Conservation (phyloP, 345 rosid species). For the Citrus medica region DNA sequence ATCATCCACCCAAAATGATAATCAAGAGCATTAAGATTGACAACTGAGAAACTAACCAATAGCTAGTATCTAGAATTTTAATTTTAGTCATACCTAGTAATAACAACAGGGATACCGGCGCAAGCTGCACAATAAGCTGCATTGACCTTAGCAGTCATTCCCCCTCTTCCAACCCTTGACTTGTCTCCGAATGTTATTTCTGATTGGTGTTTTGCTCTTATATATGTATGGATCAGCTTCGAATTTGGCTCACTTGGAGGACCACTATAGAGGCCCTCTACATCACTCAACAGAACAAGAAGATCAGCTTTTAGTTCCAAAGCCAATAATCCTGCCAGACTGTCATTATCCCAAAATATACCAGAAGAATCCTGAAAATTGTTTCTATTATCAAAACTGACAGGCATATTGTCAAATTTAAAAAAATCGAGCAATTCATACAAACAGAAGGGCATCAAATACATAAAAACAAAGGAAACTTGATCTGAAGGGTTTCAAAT, state of each 20-base stretch:
- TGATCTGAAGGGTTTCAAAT: background rate
- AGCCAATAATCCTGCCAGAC: constrained; percentile 92
- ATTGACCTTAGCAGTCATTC: constrained; percentile 98
- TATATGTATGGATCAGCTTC: constrained; percentile 81
- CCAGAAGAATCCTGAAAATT: constrained; percentile 90
- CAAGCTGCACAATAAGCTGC: constrained; percentile 88
- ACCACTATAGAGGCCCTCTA: constrained; percentile 95
- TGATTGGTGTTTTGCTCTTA: constrained; percentile 68
- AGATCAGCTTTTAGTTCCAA: constrained; percentile 95
- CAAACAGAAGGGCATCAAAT: constrained; percentile 10
- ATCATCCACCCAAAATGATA: background rate
- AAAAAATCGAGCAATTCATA: background rate
- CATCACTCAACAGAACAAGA: constrained; percentile 91
- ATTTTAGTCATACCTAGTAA: constrained; percentile 65
- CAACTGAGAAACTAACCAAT: background rate
- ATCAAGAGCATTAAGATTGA: background rate
- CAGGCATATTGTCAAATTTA: background rate
- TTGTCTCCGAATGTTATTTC: constrained; percentile 98
- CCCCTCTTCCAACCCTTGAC: constrained; percentile 98
- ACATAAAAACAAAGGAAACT: constrained; percentile 2
- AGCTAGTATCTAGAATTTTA: background rate
- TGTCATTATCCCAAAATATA: constrained; percentile 99
- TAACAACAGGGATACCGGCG: constrained; percentile 91
- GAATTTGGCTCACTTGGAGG: constrained; percentile 94
- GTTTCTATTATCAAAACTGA: constrained; percentile 12